A percentile compares a stretch with the other conserved stretches of the same genome.
Conservation (phyloP, 805 yeast genomes). For the Starmerella floris region DNA sequence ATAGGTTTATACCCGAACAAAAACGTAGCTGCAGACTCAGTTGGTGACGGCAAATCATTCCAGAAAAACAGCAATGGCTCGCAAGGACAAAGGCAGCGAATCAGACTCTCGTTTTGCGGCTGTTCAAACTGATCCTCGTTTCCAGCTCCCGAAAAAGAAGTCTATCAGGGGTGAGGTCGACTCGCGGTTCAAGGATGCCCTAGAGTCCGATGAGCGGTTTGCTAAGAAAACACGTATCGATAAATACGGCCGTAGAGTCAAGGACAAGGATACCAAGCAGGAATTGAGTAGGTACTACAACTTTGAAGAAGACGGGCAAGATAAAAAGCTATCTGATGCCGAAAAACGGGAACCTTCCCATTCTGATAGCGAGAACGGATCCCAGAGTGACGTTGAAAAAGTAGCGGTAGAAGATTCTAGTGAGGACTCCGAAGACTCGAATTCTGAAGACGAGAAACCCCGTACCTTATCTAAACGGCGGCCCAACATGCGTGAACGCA, state of each 20-base stretch:
- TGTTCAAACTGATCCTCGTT: slow-evolving; percentile 79
- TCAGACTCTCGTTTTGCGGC: slow-evolving; percentile 63
- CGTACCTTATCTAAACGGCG: not conserved
- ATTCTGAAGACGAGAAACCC: not conserved
- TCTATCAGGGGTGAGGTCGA: slow-evolving; percentile 68
- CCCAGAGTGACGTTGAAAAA: not conserved
- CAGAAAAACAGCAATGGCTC: too few relatives aligned
- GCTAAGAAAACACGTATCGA: slow-evolving; percentile 52
- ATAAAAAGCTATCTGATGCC: slow-evolving; percentile 7
- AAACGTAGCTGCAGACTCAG: too few relatives aligned
- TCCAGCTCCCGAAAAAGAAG: slow-evolving; percentile 57
- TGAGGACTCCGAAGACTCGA: not conserved
- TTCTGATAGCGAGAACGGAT: slow-evolving; percentile 1
- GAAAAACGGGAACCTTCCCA: slow-evolving; percentile 11
- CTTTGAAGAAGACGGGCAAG: slow-evolving; percentile 31
- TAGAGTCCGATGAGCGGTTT: slow-evolving; percentile 46
- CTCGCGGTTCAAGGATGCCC: slow-evolving; percentile 64
- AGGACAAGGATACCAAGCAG: slow-evolving; percentile 32
- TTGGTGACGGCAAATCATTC: too few relatives aligned
- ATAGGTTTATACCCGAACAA: too few relatives aligned
- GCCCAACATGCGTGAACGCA: slow-evolving; percentile 15
- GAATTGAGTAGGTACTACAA: slow-evolving; percentile 58
- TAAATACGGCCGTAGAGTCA: slow-evolving; percentile 69
- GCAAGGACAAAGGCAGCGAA: not conserved
- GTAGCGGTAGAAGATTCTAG: not conserved